Conservation (phyloP, 371 early-diverging fungal genomes). For the Mucor saturninus region DNA sequence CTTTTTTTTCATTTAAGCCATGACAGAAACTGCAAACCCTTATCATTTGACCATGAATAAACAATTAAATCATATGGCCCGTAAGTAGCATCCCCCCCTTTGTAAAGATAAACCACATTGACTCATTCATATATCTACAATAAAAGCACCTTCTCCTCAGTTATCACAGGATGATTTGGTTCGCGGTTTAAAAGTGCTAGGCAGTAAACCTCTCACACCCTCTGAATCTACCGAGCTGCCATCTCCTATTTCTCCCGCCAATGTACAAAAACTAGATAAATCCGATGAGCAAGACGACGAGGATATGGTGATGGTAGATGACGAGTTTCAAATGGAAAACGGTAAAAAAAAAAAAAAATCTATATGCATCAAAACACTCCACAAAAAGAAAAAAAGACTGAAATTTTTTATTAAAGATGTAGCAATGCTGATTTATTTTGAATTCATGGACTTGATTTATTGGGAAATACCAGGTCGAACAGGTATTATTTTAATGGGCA, state of each 20-base stretch:
- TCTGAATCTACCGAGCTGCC: slow-evolving; percentile 1
- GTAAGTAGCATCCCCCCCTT: slow-evolving; percentile 1
- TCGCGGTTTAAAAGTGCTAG: slow-evolving; percentile 1
- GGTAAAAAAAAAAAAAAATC: background rate
- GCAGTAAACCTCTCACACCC: background rate
- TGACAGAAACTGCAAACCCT: background rate
- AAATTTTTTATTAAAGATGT: slow-evolving; percentile 6
- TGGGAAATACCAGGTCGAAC: slow-evolving; percentile 57
- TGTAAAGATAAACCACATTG: background rate
- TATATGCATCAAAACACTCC: background rate
- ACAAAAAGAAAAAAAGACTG: background rate
- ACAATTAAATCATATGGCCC: slow-evolving; percentile 5
- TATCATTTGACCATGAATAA: background rate
- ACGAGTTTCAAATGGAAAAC: background rate
- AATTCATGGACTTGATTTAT: slow-evolving; percentile 36
- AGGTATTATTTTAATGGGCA: slow-evolving; percentile 36
- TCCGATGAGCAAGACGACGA: slow-evolving; percentile 1
- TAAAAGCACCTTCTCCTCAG: slow-evolving; percentile 19
- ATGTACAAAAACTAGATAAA: background rate
- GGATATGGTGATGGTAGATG: background rate
- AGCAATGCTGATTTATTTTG: slow-evolving; percentile 5
- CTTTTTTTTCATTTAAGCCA: background rate
- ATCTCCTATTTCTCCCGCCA: slow-evolving; percentile 4
- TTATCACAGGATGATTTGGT: slow-evolving; percentile 21
- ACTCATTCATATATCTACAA: background rate